These are phyloP conservation scores for Psidium friedrichsthalianum DNA, from an alignment of 345 rosid genomes.

Conservation along the genomic window DNA sequence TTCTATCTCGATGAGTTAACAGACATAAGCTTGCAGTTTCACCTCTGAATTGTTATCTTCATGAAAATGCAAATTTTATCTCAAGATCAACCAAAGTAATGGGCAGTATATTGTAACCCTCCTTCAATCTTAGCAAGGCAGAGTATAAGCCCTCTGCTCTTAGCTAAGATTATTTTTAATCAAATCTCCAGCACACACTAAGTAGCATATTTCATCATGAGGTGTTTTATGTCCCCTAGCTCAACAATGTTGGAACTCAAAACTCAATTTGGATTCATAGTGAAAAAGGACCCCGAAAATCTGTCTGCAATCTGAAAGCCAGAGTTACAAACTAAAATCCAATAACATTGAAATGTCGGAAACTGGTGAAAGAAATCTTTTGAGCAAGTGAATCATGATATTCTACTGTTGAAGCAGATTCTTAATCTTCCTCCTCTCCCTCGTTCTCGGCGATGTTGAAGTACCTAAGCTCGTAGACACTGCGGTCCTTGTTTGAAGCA, in stretches of 20 bases:
- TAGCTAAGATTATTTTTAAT: background rate
- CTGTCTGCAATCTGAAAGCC: background rate
- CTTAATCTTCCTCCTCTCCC: slow-evolving; percentile 79
- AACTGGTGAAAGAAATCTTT: background rate
- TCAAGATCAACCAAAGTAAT: background rate
- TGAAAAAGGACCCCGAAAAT: background rate
- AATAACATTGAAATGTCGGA: background rate
- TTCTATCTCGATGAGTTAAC: background rate
- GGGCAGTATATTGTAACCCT: background rate
- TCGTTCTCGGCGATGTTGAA: slow-evolving; percentile 95
- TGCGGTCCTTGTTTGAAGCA: slow-evolving; percentile 78
- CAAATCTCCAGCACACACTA: background rate
- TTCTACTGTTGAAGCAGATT: background rate
- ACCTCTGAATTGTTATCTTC: background rate
- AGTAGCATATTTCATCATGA: background rate
- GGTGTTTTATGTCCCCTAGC: background rate
- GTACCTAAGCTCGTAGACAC: slow-evolving; percentile 80
- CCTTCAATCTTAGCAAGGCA: background rate
- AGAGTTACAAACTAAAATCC: background rate
- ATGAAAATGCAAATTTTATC: background rate
- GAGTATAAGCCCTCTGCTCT: background rate
- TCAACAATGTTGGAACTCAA: background rate
- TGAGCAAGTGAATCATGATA: background rate
- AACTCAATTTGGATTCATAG: background rate
- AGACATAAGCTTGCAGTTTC: background rate